Evolutionary conservation across 108 stramenopile species (phyloP).

Genomic region (Aurantiochytrium sp.): DNA sequence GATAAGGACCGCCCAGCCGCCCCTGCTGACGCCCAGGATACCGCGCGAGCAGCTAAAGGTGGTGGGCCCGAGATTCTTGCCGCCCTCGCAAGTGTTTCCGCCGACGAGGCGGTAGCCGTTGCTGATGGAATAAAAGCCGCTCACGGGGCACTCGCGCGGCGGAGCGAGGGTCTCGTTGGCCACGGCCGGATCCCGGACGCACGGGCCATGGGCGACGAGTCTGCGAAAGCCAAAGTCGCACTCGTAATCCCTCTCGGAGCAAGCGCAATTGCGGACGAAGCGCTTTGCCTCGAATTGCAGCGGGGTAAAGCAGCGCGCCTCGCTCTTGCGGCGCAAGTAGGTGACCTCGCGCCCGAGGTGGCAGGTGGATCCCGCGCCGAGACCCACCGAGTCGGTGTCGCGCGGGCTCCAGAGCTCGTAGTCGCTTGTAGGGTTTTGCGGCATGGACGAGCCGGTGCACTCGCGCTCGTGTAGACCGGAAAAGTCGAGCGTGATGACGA

Average conservation of each 20-base stretch:
- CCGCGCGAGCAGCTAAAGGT: neutral
- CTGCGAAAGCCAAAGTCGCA: conserved; percentile 21
- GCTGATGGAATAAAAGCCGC: neutral
- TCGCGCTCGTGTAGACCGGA: neutral
- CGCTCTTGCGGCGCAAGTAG: conserved; percentile 17
- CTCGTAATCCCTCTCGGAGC: conserved; percentile 27
- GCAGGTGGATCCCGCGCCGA: neutral
- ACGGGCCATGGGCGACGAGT: neutral
- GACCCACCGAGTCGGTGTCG: neutral
- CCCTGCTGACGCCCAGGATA: neutral
- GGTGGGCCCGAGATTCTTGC: neutral
- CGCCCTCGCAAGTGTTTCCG: conserved; percentile 26
- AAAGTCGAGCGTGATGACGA: conserved; percentile 3
- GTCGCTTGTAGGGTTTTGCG: neutral
- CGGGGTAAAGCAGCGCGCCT: neutral
- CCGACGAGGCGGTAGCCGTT: conserved; percentile 14
- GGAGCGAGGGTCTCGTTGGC: neutral
- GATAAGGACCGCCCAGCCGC: neutral
- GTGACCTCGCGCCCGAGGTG: neutral
- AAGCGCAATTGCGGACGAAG: neutral
- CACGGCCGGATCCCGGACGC: conserved; percentile 13
- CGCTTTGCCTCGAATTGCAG: neutral
- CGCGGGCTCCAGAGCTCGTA: conserved; percentile 27
- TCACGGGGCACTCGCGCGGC: neutral
- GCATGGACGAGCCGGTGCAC: neutral